Evolutionary conservation across 2,329 filamentous ascomycete species (phyloP), one percentile per base, ranked within the genome.

Genomic region (Hortaea werneckii): DNA sequence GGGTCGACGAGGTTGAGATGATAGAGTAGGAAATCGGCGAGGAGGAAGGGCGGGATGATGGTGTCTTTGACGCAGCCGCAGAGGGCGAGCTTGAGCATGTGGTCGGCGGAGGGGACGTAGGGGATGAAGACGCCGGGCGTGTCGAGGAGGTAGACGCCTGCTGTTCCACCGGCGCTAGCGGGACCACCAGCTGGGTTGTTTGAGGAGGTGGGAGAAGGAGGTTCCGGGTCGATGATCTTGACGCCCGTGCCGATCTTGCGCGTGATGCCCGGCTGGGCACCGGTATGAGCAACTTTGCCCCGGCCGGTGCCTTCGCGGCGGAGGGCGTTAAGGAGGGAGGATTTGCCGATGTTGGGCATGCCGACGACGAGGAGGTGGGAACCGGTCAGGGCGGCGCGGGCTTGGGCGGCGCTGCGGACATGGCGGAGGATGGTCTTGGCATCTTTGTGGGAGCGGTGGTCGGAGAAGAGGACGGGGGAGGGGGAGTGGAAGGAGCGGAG

Each of bases 341-440:
- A 94, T 68, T 98, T 98, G 32, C 92, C 92, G 0, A 95, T 87
- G 62, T 98, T 98, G 32, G 92, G 92, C 89, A 98, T 95, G 45
- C 92, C 92, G 10, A 96, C 89, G 1, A 96, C 79, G 64, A 98
- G 77, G 46, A 88, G 78, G 41, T 88, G 79, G 55, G 87, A 77
- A n/a, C 88, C 89, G 6, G 85, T 82, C n/a, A 96, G 68, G 20
- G 77, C 78, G 55, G 80, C 72, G 29, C 65, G 63, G 27, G 28
- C 67, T 61, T n/a, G 59, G 52, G 26, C 76, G 75, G 50, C 76
- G 70, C 67, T 59, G 48, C 74, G 74, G 45, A 80, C 68, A 46
- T 71, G 69, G 1, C 71, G 64, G 28, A 78, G 64, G n/a, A 79
- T 59, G 39, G 61, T 62, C 30, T 65, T 66, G 12, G 73, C 64